These are phyloP conservation scores for Ceratocystis ficicola DNA, from an alignment of 2,329 filamentous ascomycete species.

Conservation along the genomic window DNA sequence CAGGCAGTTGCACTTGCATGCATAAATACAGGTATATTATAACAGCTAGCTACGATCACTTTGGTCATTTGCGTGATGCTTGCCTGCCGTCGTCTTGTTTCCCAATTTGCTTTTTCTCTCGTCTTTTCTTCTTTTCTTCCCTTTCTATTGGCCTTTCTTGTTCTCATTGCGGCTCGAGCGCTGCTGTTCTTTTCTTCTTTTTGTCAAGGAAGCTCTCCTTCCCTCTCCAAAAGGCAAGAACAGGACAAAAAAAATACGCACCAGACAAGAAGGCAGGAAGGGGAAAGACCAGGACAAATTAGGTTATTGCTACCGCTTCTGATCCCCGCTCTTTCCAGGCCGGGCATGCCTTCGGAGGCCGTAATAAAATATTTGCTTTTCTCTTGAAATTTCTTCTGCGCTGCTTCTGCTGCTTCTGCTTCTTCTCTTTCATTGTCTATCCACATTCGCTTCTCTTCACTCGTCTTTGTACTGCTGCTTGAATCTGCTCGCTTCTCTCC, in stretches of 20 bases:
- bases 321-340: not conserved
- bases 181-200: not conserved
- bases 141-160: not conserved
- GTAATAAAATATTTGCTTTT: not conserved
- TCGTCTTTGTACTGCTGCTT: not conserved
- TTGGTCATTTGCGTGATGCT: not conserved
- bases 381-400: constrained; percentile 6
- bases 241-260: not conserved
- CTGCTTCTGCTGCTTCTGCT: not conserved
- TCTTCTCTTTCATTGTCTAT: not conserved
- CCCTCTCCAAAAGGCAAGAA: constrained; percentile 2
- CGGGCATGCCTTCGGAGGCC: not conserved
- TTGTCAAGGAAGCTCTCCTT: not conserved
- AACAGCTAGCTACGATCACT: not conserved
- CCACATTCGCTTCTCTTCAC: not conserved
- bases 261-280: not conserved
- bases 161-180: not conserved
- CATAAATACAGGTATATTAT: not conserved
- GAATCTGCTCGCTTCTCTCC: not conserved
- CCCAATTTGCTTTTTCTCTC: not conserved
- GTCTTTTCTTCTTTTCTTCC: not conserved
- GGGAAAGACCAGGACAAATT: not conserved
- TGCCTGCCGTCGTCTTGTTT: not conserved
- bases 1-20: no score
- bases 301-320: not conserved